Evolutionary conservation across 2,329 filamentous ascomycete genomes (phyloP), one percentile per base, ranked within the genome.

Genomic region (Xylariales sp.): DNA sequence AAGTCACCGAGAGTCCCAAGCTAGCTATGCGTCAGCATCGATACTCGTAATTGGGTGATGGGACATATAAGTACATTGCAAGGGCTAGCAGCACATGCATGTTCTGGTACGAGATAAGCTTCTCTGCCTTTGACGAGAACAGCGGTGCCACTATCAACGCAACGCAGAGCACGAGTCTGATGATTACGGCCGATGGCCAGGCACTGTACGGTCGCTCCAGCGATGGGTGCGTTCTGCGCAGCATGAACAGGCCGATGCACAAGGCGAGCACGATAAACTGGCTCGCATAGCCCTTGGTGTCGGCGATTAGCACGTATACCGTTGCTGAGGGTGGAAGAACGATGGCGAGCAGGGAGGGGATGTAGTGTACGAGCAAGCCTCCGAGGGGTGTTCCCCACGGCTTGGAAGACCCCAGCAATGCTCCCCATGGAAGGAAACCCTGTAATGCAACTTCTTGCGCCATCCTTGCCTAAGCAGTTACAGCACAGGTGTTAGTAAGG

Each of bases 361-460:
- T 66, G 49, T 77, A 86, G 49, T 87, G 81, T 2, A 87, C 68
- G 4, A 87, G 57, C 0, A 88, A 67, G 0, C 82, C 83, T 0
- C 82, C 83, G 2, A 85, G 56, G 0, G 84, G 83, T 0, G 83
- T 77, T 28, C 74, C 71, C 48, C 85, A 86, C 0, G 83, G 84
- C 16, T 69, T 70, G 0, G 81, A 82, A 0, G 81, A 82, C 0
- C 83, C 78, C 1, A 86, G 61, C 1, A 76, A 43, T 6, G 65
- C 64, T 0, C 80, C 70, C 40, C 73, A 85, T 0, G 84, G 83
- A 0, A 88, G 66, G 40, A 88, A 79, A 1, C 84, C 83, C 50
- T 85, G 80, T 14, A 81, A 69, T 3, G 83, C 83, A 38, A 88
- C 78, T 53, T 88, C 83, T 52, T 87, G 82, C 48, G 86, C 86